A percentile compares a stretch with the other conserved stretches of the same genome.
Conservation (phyloP, 1,284 basidiomycete species). For the Inonotus obliquus region DNA sequence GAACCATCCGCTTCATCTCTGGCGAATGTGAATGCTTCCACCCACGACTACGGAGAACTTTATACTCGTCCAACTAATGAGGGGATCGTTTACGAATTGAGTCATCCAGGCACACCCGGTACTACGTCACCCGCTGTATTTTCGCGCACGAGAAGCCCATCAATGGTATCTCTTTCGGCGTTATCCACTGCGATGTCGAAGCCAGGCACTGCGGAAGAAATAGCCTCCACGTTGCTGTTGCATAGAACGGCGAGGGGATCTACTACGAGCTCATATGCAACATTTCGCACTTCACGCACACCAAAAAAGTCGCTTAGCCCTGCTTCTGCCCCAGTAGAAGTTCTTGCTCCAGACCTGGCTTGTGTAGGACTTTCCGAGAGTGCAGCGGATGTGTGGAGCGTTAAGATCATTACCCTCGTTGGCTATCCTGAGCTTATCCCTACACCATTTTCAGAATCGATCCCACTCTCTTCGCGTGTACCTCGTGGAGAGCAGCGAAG, state of each 20-base stretch:
- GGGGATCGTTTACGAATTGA: neutral
- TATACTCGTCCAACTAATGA: neutral
- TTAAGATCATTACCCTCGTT: slow-evolving; percentile 70
- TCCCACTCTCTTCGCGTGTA: slow-evolving; percentile 7
- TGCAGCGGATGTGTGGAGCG: slow-evolving; percentile 60
- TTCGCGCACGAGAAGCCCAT: slow-evolving; percentile 38
- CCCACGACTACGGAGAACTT: neutral
- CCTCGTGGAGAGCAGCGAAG: slow-evolving; percentile 2
- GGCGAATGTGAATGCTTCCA: neutral
- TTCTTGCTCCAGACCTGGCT: slow-evolving; percentile 48
- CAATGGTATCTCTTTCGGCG: slow-evolving; percentile 28
- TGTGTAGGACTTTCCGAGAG: slow-evolving; percentile 47
- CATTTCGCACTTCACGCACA: slow-evolving; percentile 2
- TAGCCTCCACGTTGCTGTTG: neutral
- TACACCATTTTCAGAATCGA: slow-evolving; percentile 12
- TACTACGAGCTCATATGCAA: neutral
- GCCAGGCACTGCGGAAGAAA: slow-evolving; percentile 1
- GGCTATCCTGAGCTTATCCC: slow-evolving; percentile 68
- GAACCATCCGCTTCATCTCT: neutral
- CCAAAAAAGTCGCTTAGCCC: slow-evolving; percentile 13
- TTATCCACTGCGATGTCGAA: slow-evolving; percentile 9
- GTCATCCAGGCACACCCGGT: slow-evolving; percentile 7
- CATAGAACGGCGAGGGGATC: neutral
- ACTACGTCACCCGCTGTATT: slow-evolving; percentile 38
- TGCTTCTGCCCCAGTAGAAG: slow-evolving; percentile 30